Evolutionary conservation across 305 asterid species (phyloP).

Genomic region (Fraxinus albicans): DNA sequence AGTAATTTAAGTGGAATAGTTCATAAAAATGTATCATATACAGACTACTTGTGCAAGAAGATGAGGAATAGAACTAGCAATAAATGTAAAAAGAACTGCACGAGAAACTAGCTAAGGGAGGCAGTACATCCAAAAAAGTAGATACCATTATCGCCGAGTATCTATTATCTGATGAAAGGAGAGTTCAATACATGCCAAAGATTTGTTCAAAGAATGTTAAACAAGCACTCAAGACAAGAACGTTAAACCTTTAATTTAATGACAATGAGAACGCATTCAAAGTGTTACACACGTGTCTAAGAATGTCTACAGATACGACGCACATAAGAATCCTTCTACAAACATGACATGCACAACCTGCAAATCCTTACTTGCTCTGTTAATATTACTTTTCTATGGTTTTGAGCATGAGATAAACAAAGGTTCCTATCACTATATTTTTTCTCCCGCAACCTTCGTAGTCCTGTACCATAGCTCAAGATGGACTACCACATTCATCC

Average conservation of each 20-base stretch:
- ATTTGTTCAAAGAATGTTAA: neutral
- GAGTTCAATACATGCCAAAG: neutral
- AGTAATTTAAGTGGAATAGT: slow-evolving; percentile 6
- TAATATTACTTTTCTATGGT: neutral
- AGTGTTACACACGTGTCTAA: neutral
- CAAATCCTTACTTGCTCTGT: neutral
- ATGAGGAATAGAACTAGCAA: slow-evolving; percentile 1
- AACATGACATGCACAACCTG: slow-evolving; percentile 4
- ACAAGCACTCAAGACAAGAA: neutral
- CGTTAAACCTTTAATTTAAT: neutral
- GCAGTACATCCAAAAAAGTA: neutral
- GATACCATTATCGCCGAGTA: neutral
- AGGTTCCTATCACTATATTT: slow-evolving; percentile 1
- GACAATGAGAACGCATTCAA: neutral
- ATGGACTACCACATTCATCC: neutral
- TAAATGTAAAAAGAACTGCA: neutral
- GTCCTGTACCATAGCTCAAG: slow-evolving; percentile 14
- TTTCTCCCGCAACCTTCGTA: neutral
- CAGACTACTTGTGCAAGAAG: neutral
- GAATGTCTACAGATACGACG: neutral
- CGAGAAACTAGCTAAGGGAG: neutral
- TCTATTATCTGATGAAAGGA: neutral
- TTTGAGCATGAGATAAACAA: slow-evolving; percentile 2
- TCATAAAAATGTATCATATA: neutral
- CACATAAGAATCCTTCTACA: slow-evolving; percentile 4